Conservation (phyloP, 2,329 filamentous ascomycete genomes). For the Aspergillus quadrilineatus region DNA sequence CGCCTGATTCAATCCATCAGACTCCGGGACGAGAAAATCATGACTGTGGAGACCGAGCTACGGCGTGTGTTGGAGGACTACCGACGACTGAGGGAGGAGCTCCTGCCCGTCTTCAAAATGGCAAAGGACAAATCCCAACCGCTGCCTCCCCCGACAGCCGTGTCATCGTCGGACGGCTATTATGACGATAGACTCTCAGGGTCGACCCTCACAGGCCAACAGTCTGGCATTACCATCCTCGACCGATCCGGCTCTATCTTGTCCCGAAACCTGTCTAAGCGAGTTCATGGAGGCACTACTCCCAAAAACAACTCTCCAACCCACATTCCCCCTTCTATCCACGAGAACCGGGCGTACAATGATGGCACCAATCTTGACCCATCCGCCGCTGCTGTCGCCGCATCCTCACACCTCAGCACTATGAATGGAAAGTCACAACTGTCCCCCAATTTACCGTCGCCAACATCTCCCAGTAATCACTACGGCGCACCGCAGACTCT, state of each 20-base stretch:
- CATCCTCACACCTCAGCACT: constrained; percentile 67
- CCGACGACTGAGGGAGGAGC: constrained; percentile 81
- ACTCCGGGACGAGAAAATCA: constrained; percentile 86
- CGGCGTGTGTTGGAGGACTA: constrained; percentile 85
- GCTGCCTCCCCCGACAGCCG: constrained; percentile 60
- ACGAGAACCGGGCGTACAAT: constrained; percentile 62
- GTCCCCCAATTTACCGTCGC: constrained; percentile 50
- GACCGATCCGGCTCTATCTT: constrained; percentile 55
- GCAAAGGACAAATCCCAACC: constrained; percentile 91
- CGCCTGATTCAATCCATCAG: constrained; percentile 86
- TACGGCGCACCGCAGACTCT: constrained; percentile 42
- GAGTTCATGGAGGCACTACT: constrained; percentile 65
- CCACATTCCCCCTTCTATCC: constrained; percentile 63
- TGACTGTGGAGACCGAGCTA: constrained; percentile 77
- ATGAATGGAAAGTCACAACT: constrained; percentile 63
- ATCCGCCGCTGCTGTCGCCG: constrained; percentile 65
- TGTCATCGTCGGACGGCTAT: constrained; percentile 25
- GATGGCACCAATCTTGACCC: constrained; percentile 61
- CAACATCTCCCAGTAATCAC: constrained; percentile 44
- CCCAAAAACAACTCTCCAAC: constrained; percentile 78
- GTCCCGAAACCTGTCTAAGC: constrained; percentile 73
- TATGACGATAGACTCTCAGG: constrained; percentile 24
- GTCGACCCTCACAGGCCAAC: constrained; percentile 39
- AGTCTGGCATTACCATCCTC: constrained; percentile 30
- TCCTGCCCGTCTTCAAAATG: constrained; percentile 84